Percentiles rank a stretch among this genome's conserved stretches.
Evolutionary conservation across 2,329 filamentous ascomycete species (phyloP).

Genomic region (Scedosporium aurantiacum): DNA sequence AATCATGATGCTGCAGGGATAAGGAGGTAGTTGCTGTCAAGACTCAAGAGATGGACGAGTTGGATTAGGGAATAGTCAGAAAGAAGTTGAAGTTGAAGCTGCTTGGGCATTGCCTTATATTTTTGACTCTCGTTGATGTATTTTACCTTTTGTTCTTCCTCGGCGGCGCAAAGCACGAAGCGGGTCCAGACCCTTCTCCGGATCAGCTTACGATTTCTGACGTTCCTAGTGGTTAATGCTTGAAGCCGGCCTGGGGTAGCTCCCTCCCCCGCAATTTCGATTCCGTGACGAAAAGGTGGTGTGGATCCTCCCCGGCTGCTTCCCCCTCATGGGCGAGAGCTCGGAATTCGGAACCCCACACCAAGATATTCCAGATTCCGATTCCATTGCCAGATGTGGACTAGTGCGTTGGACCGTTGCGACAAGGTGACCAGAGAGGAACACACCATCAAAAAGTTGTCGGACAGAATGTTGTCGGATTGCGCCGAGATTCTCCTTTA

Average conservation of each 20-base stretch:
- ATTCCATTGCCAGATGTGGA: neutral
- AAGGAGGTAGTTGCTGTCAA: neutral
- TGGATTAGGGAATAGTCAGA: too few relatives aligned
- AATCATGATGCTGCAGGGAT: neutral
- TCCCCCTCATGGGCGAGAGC: neutral
- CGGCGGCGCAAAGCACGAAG: neutral
- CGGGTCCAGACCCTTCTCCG: neutral
- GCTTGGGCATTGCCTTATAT: slow-evolving; percentile 1
- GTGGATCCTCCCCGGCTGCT: neutral
- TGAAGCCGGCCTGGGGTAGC: neutral
- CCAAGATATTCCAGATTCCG: slow-evolving; percentile 3
- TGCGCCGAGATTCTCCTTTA: neutral
- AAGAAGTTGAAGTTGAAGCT: neutral
- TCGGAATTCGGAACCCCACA: neutral
- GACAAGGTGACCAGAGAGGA: neutral
- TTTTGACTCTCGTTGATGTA: neutral
- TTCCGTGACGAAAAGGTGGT: neutral
- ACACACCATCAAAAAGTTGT: neutral
- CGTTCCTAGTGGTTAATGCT: neutral
- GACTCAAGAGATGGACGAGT: neutral
- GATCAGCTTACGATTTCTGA: neutral
- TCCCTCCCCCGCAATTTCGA: neutral
- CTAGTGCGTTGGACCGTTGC: neutral
- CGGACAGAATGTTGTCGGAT: neutral
- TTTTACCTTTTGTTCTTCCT: neutral